Percentiles rank a stretch among this genome's conserved stretches.
Evolutionary conservation across 257 asterid species (phyloP).

Genomic region (Striga asiatica): DNA sequence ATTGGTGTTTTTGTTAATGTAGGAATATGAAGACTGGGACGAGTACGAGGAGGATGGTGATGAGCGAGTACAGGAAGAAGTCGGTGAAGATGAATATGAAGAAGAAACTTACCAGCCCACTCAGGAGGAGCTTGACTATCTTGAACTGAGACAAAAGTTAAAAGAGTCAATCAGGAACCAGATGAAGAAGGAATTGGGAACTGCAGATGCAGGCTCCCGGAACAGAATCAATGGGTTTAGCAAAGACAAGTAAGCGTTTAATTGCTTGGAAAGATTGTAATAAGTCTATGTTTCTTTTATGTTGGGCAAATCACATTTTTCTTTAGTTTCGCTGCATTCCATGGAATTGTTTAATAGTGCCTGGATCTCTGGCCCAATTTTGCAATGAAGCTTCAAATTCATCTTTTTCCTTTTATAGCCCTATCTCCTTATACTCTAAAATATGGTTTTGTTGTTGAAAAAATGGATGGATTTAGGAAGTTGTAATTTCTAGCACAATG

Average conservation of each 20-base stretch:
- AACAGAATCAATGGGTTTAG: constrained; percentile 24
- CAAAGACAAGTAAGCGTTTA: constrained; percentile 58
- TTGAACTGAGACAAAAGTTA: constrained; percentile 53
- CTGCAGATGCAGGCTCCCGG: constrained; percentile 34
- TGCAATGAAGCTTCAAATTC: neutral
- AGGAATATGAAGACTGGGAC: constrained; percentile 68
- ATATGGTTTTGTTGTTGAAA: too few relatives aligned
- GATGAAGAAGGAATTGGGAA: constrained; percentile 60
- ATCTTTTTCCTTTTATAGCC: neutral
- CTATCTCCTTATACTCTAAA: too few relatives aligned
- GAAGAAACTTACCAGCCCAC: constrained; percentile 56
- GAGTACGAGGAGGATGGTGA: constrained; percentile 59
- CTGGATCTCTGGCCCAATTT: neutral
- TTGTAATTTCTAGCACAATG: too few relatives aligned
- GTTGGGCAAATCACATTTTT: too few relatives aligned
- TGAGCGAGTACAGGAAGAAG: constrained; percentile 48
- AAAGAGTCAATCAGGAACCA: constrained; percentile 55
- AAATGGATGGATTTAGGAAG: too few relatives aligned
- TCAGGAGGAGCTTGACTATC: constrained; percentile 64
- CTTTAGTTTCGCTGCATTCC: too few relatives aligned
- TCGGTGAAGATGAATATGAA: constrained; percentile 14
- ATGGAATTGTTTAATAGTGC: too few relatives aligned
- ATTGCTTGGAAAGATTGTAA: neutral
- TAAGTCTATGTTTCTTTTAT: too few relatives aligned
- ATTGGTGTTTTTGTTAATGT: constrained; percentile 10